Conservation (phyloP, 345 rosid species). For the Physaria fendleri region DNA sequence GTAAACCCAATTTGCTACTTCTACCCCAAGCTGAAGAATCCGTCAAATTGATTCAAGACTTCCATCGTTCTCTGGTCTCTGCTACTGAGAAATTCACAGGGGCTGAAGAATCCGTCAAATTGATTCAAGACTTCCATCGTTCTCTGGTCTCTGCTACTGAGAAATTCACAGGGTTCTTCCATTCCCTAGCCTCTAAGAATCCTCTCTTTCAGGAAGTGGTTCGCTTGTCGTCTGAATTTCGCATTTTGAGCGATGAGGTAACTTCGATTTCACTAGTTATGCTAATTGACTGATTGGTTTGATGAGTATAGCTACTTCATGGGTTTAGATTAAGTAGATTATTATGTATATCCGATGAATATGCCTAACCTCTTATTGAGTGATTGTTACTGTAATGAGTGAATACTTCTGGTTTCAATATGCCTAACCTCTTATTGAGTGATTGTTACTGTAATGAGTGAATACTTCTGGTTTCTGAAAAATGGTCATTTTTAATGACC, state of each 20-base stretch:
- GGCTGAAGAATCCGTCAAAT: conserved; percentile 25
- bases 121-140: conserved; percentile 36
- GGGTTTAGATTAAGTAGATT: neutral
- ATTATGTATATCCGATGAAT: neutral
- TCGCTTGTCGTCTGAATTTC: conserved; percentile 42
- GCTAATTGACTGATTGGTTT: neutral
- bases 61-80: conserved; percentile 42
- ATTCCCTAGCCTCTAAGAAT: conserved; percentile 41
- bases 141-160: conserved; percentile 44
- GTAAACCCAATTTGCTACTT: conserved; percentile 26
- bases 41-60: conserved; percentile 33
- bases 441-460: neutral
- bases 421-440: neutral
- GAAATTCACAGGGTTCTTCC: conserved; percentile 32
- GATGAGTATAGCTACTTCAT: neutral
- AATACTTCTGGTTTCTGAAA: neutral
- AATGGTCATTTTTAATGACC: neutral
- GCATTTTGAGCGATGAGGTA: conserved; percentile 43
- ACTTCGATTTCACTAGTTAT: neutral
- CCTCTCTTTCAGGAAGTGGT: conserved; percentile 41
- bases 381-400: neutral
- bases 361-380: neutral
- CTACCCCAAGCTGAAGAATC: conserved; percentile 20
- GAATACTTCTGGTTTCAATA: neutral
- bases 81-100: conserved; percentile 35